Evolutionary conservation across 306 rosid genomes (phyloP), one percentile per base, ranked within the genome.

Genomic region (barrel medic (Medicago truncatula)): DNA sequence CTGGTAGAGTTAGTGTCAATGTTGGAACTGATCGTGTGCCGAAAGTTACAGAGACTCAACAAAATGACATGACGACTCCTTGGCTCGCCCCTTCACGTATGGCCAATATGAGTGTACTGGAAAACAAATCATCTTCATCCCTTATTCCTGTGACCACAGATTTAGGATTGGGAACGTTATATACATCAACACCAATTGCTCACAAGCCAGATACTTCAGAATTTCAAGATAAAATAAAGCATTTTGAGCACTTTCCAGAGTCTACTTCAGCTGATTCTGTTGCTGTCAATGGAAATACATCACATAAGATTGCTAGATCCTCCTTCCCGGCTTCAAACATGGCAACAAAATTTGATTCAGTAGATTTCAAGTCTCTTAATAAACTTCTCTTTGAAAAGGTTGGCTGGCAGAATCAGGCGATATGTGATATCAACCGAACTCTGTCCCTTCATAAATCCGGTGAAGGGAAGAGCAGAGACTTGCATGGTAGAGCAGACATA

Each of bases 141-240:
- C 58, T 76, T 61, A 47, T 81, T 70, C 86, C 87, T 52, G 98
- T 82, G 63, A 82, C 92, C 54, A 94, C 98, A 62, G 98, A 94
- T 90, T 87, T 94, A 89, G 90, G 96, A 59, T 71, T 94, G 88
- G 98, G 97, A 73, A 88, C 96, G 2, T 75, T 90, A 16, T 88
- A 92, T 81, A 74, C 88, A 61, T 81, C 92, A 60, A 66, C 85
- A 44, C 71, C 93, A 46, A 67, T 82, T 52, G 52, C 87, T 61
- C 85, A 60, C 62, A 79, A 74, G 58, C 85, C 82, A 71, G 76
- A 70, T 46, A 70, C 71, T 72, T 70, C 82, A 60, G 84, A 81
- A 64, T 52, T 82, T 41, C 80, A 39, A 64, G 81, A 79, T 54
- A 71, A 60, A 28, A 76, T 67, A 61, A 85, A 73, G 67, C 60